Base-by-base conservation (phyloP, 2,329 filamentous ascomycete genomes). In the Zymoseptoria pseudotritici region DNA sequence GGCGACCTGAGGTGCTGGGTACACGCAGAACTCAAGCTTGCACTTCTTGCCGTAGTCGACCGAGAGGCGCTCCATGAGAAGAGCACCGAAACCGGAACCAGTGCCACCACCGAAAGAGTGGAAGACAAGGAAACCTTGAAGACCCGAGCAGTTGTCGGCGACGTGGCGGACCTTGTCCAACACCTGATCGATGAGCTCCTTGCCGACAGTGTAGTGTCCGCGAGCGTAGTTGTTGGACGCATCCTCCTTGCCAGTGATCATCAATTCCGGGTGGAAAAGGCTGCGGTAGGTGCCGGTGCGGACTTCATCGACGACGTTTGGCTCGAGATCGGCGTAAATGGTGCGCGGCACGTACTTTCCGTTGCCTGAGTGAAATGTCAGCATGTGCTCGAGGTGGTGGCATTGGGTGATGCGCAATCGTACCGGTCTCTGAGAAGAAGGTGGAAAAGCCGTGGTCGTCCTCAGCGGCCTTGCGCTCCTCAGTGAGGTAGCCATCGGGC, bases 21-120 rank as follows among this genome's bases (percentile, higher is more conserved):
- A 99, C 74, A 99, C 92, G 74, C 91, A 96, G 85, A 99, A 99
- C 81, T 99, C 94, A 66, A 99, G 86, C 88, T 99, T 99, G 86
- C 90, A 95, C 88, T 99, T 99, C 88, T 99, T 99, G 83, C 94
- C 93, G 76, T 97, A 99, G 81, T 99, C 94, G 73, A 97, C 90
- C 42, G 94, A 97, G 64, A 99, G 87, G 76, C 94, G 93, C 84
- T 99, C 94, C 91, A 99, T 96, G 72, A 99, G 84, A 69, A 99
- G 87, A 72, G 94, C 94, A 80, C 94, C 94, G 79, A 99, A 99
- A 75, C 94, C 94, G 71, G 94, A 99, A 73, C 94, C 94, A 71
- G 94, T 99, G 83, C 94, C 94, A 80, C 94, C 94, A 80, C 94
- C 94, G 77, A 99, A 97, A 62, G 93, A 97, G 88, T 99, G 94